Conservation (phyloP, 73 alveolate genomes). For the Halteria grandinella region DNA sequence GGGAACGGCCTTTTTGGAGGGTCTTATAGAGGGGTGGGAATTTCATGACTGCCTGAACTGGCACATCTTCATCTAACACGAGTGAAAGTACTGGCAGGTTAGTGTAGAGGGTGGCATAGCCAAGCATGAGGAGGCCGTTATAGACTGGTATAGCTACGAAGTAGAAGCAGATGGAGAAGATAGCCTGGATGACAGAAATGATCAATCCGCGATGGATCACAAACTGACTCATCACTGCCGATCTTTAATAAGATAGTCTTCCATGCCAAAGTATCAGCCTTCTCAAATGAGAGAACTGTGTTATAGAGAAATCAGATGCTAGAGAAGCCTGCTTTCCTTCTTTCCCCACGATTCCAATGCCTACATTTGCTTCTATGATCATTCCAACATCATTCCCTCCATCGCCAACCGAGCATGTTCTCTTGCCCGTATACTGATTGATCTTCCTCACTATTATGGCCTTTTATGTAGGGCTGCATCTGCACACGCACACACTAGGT, state of each 20-base stretch:
- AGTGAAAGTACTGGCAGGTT: conserved; percentile 93
- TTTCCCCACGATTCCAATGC: conserved; percentile 91
- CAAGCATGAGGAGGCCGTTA: conserved; percentile 96
- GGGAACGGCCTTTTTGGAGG: conserved; percentile 86
- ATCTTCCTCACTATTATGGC: conserved; percentile 83
- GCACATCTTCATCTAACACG: conserved; percentile 92
- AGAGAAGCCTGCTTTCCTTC: conserved; percentile 87
- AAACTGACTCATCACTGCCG: conserved; percentile 84
- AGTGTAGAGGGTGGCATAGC: conserved; percentile 97
- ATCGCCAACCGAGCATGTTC: conserved; percentile 77
- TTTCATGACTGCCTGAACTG: conserved; percentile 75
- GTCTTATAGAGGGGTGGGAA: conserved; percentile 92
- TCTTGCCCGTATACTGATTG: conserved; percentile 70
- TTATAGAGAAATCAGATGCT: conserved; percentile 83
- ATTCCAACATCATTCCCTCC: conserved; percentile 73
- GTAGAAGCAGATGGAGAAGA: conserved; percentile 88
- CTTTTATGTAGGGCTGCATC: conserved; percentile 96
- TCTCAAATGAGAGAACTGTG: conserved; percentile 75
- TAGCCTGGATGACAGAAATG: conserved; percentile 89
- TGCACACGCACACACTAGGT: conserved; percentile 82
- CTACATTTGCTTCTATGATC: conserved; percentile 67
- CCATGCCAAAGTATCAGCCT: conserved; percentile 85
- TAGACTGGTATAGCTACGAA: conserved; percentile 96
- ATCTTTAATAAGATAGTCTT: conserved; percentile 69
- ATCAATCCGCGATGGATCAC: conserved; percentile 98